A percentile compares a stretch with the other conserved stretches of the same genome.
phyloP scores from a whole-genome alignment of 495 filamentous ascomycete genomes.

The Xylaria castorea region DNA sequence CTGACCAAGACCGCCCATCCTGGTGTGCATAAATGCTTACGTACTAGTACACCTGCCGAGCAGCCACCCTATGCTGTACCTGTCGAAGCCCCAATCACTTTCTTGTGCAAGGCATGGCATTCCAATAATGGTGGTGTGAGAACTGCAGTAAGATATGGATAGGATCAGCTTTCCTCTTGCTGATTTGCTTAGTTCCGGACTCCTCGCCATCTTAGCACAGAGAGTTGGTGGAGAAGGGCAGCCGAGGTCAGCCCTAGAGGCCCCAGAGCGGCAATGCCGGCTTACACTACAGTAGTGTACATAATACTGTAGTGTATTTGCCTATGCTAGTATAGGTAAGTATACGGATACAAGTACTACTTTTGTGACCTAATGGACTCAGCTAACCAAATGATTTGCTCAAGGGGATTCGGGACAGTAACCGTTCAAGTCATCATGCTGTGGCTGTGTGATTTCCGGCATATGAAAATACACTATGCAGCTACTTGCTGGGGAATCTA shows the following conservation, averaged over 20 bases:
- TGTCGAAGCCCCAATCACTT: background rate
- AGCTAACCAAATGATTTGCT: background rate
- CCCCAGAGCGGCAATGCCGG: conserved; percentile 21
- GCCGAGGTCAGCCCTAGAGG: background rate
- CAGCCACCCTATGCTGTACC: background rate
- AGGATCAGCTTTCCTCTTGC: background rate
- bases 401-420: conserved; percentile 4
- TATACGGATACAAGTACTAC: background rate
- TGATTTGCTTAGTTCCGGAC: background rate
- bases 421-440: background rate
- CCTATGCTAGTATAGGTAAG: too few species aligned
- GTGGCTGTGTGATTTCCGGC: conserved; percentile 19
- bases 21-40: conserved; percentile 23
- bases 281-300: background rate
- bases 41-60: conserved; percentile 4
- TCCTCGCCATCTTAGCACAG: background rate
- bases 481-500: background rate
- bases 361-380: background rate
- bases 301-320: too few species aligned
- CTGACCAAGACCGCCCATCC: conserved; percentile 12
- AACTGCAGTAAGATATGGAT: conserved; percentile 9
- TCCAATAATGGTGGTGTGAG: background rate
- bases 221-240: background rate
- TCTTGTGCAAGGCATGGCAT: background rate
- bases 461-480: background rate